Conservation (phyloP, 306 rosid genomes). For the Delonix regia region DNA sequence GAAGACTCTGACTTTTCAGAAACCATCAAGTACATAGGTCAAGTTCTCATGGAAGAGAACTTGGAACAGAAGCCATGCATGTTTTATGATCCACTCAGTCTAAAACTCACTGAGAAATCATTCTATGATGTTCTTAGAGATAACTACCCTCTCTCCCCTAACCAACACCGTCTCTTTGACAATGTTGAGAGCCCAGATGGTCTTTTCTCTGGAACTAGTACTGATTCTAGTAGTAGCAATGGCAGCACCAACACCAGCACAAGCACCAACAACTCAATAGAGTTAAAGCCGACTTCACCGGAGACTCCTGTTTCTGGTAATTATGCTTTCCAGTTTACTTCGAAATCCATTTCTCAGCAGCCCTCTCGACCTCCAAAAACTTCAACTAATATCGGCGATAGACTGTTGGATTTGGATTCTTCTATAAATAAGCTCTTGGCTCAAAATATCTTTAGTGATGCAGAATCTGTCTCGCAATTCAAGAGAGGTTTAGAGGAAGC, state of each 20-base stretch:
- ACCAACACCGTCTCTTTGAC: constrained; percentile 47
- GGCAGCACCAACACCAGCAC: not conserved
- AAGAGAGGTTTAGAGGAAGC: constrained; percentile 87
- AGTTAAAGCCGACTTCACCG: constrained; percentile 43
- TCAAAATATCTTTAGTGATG: constrained; percentile 66
- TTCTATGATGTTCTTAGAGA: constrained; percentile 59
- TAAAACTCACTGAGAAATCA: constrained; percentile 69
- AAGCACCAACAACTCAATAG: not conserved
- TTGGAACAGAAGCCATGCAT: constrained; percentile 61
- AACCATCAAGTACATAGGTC: constrained; percentile 47
- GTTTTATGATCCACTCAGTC: constrained; percentile 64
- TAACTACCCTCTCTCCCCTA: constrained; percentile 42
- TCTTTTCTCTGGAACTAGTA: constrained; percentile 7
- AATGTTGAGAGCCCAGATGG: constrained; percentile 38
- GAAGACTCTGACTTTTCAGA: constrained; percentile 51
- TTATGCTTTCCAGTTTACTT: constrained; percentile 30
- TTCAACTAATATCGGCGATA: constrained; percentile 42
- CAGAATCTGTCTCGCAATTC: constrained; percentile 67
- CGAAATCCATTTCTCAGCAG: constrained; percentile 23
- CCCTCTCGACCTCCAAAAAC: constrained; percentile 34
- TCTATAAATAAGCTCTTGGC: constrained; percentile 56
- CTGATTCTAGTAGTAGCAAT: not conserved
- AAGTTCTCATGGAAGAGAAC: constrained; percentile 76
- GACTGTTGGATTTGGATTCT: constrained; percentile 45
- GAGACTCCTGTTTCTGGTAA: constrained; percentile 43